A percentile compares a stretch with the other conserved stretches of the same genome.
These are phyloP conservation scores for Arabis alpina DNA, from an alignment of 345 rosid genomes.

Conservation along the genomic window DNA sequence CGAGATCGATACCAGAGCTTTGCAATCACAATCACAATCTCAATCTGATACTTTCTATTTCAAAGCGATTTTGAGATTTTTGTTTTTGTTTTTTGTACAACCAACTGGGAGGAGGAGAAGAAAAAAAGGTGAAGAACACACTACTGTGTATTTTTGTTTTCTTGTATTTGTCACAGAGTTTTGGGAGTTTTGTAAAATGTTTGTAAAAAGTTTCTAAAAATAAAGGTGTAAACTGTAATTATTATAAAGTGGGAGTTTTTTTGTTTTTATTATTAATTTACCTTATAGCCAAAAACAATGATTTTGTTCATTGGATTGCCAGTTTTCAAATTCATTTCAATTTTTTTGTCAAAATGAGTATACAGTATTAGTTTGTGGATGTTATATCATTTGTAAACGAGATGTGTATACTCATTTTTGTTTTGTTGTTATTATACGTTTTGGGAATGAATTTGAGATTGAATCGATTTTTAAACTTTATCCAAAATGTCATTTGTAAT, in stretches of 20 bases:
- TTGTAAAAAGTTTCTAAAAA: not conserved
- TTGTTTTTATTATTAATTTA: not conserved
- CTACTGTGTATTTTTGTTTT: not conserved
- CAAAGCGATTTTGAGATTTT: conserved; percentile 5
- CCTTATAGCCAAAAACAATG: not conserved
- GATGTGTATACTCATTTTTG: too few relatives aligned
- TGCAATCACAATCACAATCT: conserved; percentile 28
- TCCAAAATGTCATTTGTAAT: too few relatives aligned
- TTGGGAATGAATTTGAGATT: too few relatives aligned
- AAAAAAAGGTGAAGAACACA: conserved; percentile 30
- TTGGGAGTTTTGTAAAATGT: too few relatives aligned
- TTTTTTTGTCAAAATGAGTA: too few relatives aligned
- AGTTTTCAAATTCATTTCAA: too few relatives aligned
- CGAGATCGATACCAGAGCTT: conserved; percentile 40
- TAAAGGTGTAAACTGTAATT: conserved; percentile 23
- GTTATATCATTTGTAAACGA: too few relatives aligned
- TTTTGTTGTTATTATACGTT: too few relatives aligned
- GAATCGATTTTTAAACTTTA: too few relatives aligned
- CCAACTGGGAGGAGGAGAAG: conserved; percentile 20
- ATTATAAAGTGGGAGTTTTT: conserved; percentile 8
- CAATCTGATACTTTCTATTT: conserved; percentile 54
- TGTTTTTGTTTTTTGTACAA: conserved; percentile 13
- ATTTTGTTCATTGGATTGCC: not conserved
- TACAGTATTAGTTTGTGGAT: too few relatives aligned
- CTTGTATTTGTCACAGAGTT: conserved; percentile 19